Percentiles rank a stretch among this genome's conserved stretches.
These are phyloP conservation scores for Postia placenta DNA, from an alignment of 768 basidiomycete genomes.

Conservation along the genomic window DNA sequence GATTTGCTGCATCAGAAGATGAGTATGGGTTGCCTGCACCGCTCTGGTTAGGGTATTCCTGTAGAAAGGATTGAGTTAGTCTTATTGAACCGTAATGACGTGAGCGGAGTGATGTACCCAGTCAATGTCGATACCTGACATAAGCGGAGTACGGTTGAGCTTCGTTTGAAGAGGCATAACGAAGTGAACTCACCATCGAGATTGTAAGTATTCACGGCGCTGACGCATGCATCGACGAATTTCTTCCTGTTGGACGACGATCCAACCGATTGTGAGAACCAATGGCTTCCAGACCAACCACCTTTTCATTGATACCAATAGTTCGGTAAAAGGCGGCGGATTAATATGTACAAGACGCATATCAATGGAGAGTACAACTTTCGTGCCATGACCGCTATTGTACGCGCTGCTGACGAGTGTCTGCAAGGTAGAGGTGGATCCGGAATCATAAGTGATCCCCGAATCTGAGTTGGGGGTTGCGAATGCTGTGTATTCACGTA, in stretches of 20 bases:
- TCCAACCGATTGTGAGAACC: constrained; percentile 58
- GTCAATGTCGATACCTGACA: constrained; percentile 47
- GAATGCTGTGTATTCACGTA: no score
- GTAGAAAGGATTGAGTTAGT: constrained; percentile 4
- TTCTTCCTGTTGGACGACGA: constrained; percentile 42
- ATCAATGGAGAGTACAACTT: constrained; percentile 64
- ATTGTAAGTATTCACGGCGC: constrained; percentile 49
- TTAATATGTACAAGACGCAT: constrained; percentile 16
- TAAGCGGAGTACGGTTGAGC: background rate
- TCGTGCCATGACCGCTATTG: constrained; percentile 50
- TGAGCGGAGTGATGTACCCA: constrained; percentile 34
- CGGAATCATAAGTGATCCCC: constrained; percentile 44
- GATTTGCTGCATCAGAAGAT: constrained; percentile 56
- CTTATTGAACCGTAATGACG: background rate
- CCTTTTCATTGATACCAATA: constrained; percentile 23
- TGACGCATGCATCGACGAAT: constrained; percentile 50
- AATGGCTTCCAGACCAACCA: constrained; percentile 68
- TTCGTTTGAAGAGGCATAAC: background rate
- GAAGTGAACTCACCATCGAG: constrained; percentile 44
- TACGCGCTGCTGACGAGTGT: constrained; percentile 53
- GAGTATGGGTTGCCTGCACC: constrained; percentile 61
- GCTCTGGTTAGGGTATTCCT: constrained; percentile 68
- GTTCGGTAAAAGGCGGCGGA: constrained; percentile 18
- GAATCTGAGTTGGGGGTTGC: constrained; percentile 57
- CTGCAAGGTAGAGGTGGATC: constrained; percentile 45